Percentiles rank a stretch among this genome's conserved stretches.
These are phyloP conservation scores for Umbelopsis isabellina DNA, from an alignment of 192 early-diverging fungal species.

Conservation along the genomic window DNA sequence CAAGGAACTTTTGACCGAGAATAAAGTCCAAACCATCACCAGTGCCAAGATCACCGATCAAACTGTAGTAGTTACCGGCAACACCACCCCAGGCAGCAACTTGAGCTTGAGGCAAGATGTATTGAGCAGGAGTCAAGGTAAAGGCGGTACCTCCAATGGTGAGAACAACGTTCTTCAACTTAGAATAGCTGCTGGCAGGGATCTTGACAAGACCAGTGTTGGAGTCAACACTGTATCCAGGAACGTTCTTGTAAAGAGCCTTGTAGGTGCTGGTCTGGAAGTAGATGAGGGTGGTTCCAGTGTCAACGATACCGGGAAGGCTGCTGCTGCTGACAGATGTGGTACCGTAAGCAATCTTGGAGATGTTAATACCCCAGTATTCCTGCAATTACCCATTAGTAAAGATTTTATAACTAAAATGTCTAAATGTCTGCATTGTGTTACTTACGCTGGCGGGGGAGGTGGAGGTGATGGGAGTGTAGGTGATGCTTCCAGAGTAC, in stretches of 20 bases:
- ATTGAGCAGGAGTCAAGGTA: conserved; percentile 28
- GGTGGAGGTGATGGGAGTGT: conserved; percentile 34
- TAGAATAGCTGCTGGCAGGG: conserved; percentile 2
- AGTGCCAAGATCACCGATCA: conserved; percentile 18
- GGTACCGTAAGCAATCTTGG: conserved; percentile 18
- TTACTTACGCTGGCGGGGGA: background rate
- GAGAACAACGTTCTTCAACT: conserved; percentile 24
- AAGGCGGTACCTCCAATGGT: conserved; percentile 28
- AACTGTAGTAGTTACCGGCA: conserved; percentile 18
- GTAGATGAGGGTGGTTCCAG: conserved; percentile 39
- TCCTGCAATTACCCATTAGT: background rate
- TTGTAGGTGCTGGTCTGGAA: background rate
- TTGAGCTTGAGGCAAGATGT: conserved; percentile 23
- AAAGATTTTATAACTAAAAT: too few relatives aligned
- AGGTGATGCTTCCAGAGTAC: conserved; percentile 48
- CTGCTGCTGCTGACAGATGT: conserved; percentile 3
- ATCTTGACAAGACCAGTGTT: conserved; percentile 29
- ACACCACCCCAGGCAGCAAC: conserved; percentile 11
- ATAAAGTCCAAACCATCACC: conserved; percentile 35
- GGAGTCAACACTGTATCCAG: conserved; percentile 21
- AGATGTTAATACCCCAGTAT: conserved; percentile 39
- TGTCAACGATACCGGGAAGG: conserved; percentile 39
- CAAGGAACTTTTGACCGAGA: conserved; percentile 56
- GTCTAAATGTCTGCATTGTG: too few relatives aligned
- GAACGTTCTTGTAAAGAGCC: conserved; percentile 14